Percentiles rank a stretch among this genome's conserved stretches.
These are phyloP conservation scores for Annulohypoxylon bovei DNA, from an alignment of 495 filamentous ascomycete genomes.

Conservation along the genomic window DNA sequence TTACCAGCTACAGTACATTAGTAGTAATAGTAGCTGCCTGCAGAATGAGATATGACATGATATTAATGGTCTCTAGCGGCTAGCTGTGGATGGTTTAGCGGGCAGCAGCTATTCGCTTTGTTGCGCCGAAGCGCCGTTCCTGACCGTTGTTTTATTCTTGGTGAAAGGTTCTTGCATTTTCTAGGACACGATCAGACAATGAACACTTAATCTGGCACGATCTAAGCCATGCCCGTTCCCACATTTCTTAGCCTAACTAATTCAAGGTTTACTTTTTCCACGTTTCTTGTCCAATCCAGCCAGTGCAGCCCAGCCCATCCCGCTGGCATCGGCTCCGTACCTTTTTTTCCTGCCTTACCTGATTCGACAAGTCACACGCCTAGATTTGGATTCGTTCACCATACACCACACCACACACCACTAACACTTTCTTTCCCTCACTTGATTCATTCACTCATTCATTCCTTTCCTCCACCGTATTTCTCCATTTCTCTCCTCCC, in stretches of 20 bases:
- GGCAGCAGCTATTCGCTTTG: constrained; percentile 17
- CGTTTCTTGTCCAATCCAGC: constrained; percentile 18
- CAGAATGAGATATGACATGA: not conserved
- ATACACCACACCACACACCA: not conserved
- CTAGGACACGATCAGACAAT: not conserved
- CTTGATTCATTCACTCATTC: constrained; percentile 17
- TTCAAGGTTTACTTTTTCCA: constrained; percentile 32
- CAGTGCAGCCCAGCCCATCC: not conserved
- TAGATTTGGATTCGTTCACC: constrained; percentile 24
- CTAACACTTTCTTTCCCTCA: not conserved
- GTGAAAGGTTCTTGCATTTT: not conserved
- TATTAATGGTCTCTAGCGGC: not conserved
- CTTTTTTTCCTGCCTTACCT: constrained; percentile 21
- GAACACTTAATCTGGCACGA: constrained; percentile 31
- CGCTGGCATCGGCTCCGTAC: constrained; percentile 16
- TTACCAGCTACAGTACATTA: not conserved
- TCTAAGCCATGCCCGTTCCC: not conserved
- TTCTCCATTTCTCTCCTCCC: not conserved
- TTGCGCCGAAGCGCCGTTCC: constrained; percentile 33
- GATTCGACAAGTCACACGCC: constrained; percentile 30
- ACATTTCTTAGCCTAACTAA: constrained; percentile 18
- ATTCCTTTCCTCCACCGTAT: constrained; percentile 4
- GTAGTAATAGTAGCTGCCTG: not conserved
- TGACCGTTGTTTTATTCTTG: constrained; percentile 1
- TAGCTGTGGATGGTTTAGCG: not conserved